A percentile compares a stretch with the other conserved stretches of the same genome.
Evolutionary conservation across 768 basidiomycete species (phyloP).

Genomic region (Kwoniella sp.): DNA sequence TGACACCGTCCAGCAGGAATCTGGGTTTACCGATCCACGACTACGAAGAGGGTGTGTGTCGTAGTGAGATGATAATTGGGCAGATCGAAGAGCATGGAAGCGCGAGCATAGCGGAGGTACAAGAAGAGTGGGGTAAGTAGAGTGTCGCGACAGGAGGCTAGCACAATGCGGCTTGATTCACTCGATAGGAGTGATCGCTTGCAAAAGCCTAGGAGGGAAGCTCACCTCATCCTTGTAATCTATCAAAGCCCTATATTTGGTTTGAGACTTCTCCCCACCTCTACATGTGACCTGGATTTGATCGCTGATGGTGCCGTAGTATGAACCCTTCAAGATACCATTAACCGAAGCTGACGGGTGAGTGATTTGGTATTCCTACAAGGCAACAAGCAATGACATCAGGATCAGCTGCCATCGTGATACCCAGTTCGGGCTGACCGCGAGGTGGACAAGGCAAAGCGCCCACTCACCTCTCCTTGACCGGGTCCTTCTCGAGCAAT

Average conservation of each 20-base stretch:
- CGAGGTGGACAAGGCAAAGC: too few relatives aligned
- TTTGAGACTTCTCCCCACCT: constrained; percentile 64
- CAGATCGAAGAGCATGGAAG: too few relatives aligned
- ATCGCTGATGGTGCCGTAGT: constrained; percentile 72
- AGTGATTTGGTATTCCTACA: constrained; percentile 71
- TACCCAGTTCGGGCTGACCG: not conserved
- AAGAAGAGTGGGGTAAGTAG: too few relatives aligned
- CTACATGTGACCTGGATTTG: constrained; percentile 68
- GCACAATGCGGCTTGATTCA: too few relatives aligned
- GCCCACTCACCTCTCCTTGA: constrained; percentile 69
- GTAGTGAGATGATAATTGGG: too few relatives aligned
- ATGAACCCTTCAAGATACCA: constrained; percentile 84
- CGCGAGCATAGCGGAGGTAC: too few relatives aligned
- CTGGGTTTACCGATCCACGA: constrained; percentile 89
- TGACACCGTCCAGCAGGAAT: constrained; percentile 82
- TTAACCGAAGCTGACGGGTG: constrained; percentile 90
- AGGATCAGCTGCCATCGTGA: constrained; percentile 12
- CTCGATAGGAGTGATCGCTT: too few relatives aligned
- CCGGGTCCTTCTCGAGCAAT: constrained; percentile 72
- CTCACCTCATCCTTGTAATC: constrained; percentile 95
- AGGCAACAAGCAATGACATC: too few relatives aligned
- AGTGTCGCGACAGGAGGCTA: too few relatives aligned
- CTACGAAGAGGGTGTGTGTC: too few relatives aligned
- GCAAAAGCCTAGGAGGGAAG: too few relatives aligned
- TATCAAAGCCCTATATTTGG: constrained; percentile 74